Evolutionary conservation across 2,329 filamentous ascomycete species (phyloP), one percentile per base, ranked within the genome.

Genomic region (Westerdykella ornata): DNA sequence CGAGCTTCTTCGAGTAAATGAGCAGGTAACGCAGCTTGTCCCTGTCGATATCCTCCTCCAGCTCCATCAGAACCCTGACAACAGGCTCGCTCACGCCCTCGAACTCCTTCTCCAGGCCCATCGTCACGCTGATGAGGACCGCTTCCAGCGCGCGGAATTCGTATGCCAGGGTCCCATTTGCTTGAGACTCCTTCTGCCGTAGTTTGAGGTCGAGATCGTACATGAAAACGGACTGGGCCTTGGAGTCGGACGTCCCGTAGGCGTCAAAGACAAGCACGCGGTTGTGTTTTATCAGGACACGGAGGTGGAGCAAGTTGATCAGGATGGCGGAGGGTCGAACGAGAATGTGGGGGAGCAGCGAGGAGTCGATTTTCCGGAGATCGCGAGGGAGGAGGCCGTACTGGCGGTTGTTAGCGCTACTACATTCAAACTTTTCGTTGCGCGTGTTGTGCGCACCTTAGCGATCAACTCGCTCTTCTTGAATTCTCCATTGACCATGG

Each of bases 401-500:
- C 85, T 90, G 51, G 52, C 20, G 16, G 15, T 9, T 20, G 37
- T 60, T 33, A 54, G 48, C 38, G 22, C 35, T 39, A 14, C 29
- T 13, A 11, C 36, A 29, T 35, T 35, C 11, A 14, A n/a, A 22
- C 20, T 15, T 31, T 35, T 17, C 22, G 3, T 2, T 9, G 22
- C 12, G 3, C 8, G 22, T 26, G 22, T 26, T 26, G 20, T 22
- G 22, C 22, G 12, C 67, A 89, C 86, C 76, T 92, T 96, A 39
- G 89, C 88, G 65, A 96, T 97, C 35, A 98, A 74, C 70, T 98
- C 92, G 57, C 82, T 92, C 75, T 98, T 98, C 70, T 92, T 94
- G 68, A 96, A 97, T 66, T 97, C 92, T 44, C 88, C 88, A 61
- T 94, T 94, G 15, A 94, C 85, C 43, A 97, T 73, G 15, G 90